Evolutionary conservation across 75 land plant genomes (phyloP).

Genomic region (Azolla pinnata): DNA sequence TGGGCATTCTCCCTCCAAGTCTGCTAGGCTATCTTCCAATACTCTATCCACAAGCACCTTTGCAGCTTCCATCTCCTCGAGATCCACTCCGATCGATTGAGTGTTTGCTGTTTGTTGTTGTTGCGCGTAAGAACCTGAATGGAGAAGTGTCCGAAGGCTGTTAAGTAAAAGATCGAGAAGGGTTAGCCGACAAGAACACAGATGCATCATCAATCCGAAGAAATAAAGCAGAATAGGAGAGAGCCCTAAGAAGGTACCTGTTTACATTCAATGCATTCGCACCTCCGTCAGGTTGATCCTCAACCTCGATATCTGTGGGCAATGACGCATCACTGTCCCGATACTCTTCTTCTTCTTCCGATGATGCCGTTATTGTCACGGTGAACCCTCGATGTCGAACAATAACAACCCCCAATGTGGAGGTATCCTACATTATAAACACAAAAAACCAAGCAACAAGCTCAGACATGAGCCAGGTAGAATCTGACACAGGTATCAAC

Average conservation of each 20-base stretch:
- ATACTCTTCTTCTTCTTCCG: slow-evolving; percentile 6
- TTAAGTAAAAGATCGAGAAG: too few species aligned
- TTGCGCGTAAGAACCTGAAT: slow-evolving; percentile 22
- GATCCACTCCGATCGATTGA: too few species aligned
- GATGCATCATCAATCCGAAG: slow-evolving; percentile 1
- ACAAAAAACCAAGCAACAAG: background rate
- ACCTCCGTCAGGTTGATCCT: slow-evolving; percentile 82
- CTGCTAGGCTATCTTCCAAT: slow-evolving; percentile 48
- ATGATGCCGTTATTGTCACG: slow-evolving; percentile 51
- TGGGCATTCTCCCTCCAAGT: slow-evolving; percentile 44
- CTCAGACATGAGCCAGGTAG: background rate
- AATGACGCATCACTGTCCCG: slow-evolving; percentile 3
- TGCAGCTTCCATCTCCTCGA: slow-evolving; percentile 35
- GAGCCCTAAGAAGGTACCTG: slow-evolving; percentile 31
- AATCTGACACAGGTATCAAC: too few species aligned
- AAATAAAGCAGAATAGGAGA: background rate
- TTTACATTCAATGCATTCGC: slow-evolving; percentile 88
- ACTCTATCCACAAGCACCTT: slow-evolving; percentile 38
- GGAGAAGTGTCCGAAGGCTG: slow-evolving; percentile 70
- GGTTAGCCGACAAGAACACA: too few species aligned
- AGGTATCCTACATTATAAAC: slow-evolving; percentile 43
- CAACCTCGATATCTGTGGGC: slow-evolving; percentile 27
- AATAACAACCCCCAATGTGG: slow-evolving; percentile 58
- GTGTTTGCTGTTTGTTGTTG: slow-evolving; percentile 14
- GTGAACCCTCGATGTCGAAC: slow-evolving; percentile 64